phyloP scores from a whole-genome alignment of 1,284 basidiomycete species.

The Cutaneotrichosporon sp. region DNA sequence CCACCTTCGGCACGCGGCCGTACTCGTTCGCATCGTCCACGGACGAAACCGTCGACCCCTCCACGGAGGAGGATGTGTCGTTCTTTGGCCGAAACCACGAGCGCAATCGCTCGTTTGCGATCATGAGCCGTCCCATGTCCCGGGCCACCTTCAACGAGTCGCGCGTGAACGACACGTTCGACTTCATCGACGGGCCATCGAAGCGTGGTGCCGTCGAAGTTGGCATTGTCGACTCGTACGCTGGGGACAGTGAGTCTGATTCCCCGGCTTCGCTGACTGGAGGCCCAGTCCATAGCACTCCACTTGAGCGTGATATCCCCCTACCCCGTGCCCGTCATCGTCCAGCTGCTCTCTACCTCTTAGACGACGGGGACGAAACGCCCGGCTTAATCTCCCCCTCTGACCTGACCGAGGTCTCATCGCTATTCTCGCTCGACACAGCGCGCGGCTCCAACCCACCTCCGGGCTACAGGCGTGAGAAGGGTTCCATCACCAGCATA shows the following conservation, averaged over 20 bases:
- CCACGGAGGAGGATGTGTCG: conserved; percentile 8
- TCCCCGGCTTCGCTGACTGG: no score
- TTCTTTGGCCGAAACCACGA: not conserved
- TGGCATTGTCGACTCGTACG: not conserved
- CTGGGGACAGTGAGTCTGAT: not conserved
- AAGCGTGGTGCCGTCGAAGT: not conserved
- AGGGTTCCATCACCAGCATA: conserved; percentile 32
- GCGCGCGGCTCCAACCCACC: conserved; percentile 28
- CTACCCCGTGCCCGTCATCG: conserved; percentile 24
- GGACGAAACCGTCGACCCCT: conserved; percentile 19
- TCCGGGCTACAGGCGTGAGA: conserved; percentile 22
- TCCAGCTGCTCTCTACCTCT: conserved; percentile 30
- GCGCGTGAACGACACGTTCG: conserved; percentile 36
- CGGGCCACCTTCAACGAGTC: not conserved
- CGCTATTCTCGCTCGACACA: conserved; percentile 40
- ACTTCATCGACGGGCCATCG: conserved; percentile 24
- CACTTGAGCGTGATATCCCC: not conserved
- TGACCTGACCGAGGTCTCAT: conserved; percentile 32
- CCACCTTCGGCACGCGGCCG: conserved; percentile 12
- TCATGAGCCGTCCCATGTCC: conserved; percentile 61
- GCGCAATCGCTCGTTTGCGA: not conserved
- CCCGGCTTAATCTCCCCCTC: conserved; percentile 43
- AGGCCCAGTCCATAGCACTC: not conserved
- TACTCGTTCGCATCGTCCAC: conserved; percentile 19
- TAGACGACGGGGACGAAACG: conserved; percentile 27